These are phyloP conservation scores for Tylopilus cervinicoccineus DNA, from an alignment of 768 basidiomycete genomes.

Conservation along the genomic window DNA sequence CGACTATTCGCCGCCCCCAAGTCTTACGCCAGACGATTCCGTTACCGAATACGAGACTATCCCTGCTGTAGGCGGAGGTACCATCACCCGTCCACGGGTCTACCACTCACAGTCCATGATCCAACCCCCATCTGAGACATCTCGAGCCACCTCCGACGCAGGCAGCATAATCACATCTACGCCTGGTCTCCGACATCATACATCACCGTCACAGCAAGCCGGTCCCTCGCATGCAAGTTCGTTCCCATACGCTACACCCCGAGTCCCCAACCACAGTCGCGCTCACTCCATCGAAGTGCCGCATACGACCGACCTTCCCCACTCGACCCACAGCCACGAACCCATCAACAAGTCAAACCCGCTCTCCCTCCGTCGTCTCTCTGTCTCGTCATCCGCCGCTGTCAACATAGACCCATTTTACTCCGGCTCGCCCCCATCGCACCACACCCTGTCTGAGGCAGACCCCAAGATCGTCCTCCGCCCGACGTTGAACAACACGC, in stretches of 20 bases:
- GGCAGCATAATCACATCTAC: conserved; percentile 42
- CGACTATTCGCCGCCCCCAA: conserved; percentile 43
- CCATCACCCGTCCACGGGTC: conserved; percentile 78
- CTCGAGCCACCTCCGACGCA: conserved; percentile 37
- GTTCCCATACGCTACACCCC: conserved; percentile 6
- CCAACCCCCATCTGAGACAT: conserved; percentile 38
- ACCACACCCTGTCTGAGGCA: conserved; percentile 32
- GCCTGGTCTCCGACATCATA: neutral
- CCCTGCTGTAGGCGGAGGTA: conserved; percentile 90
- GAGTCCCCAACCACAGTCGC: conserved; percentile 36
- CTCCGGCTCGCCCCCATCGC: conserved; percentile 33
- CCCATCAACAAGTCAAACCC: conserved; percentile 14
- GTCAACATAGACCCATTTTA: conserved; percentile 31
- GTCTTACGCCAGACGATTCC: conserved; percentile 39
- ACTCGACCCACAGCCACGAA: conserved; percentile 15
- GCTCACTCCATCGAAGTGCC: conserved; percentile 45
- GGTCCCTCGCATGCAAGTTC: conserved; percentile 30
- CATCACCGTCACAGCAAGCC: conserved; percentile 8
- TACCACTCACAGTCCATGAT: conserved; percentile 83
- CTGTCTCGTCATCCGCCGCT: conserved; percentile 28
- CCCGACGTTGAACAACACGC: conserved; percentile 64
- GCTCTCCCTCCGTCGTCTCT: conserved; percentile 30
- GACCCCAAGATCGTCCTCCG: conserved; percentile 60
- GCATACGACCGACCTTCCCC: conserved; percentile 33
- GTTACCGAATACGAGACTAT: conserved; percentile 78